Conservation (phyloP, 2,329 filamentous ascomycete genomes). For the Hymenoscyphus infarciens region DNA sequence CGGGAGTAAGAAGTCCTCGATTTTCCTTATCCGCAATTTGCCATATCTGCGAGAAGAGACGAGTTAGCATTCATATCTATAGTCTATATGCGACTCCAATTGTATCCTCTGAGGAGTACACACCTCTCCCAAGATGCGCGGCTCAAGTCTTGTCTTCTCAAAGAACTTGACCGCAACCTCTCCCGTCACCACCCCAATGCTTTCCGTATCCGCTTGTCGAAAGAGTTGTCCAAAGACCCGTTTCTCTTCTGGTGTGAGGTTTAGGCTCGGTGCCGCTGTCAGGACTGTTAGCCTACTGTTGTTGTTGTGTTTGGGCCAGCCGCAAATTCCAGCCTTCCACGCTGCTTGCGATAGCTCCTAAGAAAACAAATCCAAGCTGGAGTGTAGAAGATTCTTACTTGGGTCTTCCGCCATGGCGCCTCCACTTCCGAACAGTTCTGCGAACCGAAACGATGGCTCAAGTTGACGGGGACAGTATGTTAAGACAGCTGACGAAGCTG, state of each 20-base stretch:
- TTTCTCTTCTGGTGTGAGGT: slow-evolving; percentile 89
- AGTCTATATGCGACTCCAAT: background rate
- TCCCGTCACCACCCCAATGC: slow-evolving; percentile 88
- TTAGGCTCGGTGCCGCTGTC: slow-evolving; percentile 64
- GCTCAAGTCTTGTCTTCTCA: slow-evolving; percentile 87
- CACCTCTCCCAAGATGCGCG: slow-evolving; percentile 82
- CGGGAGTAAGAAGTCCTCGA: slow-evolving; percentile 84
- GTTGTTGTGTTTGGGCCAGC: background rate
- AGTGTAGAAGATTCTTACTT: slow-evolving; percentile 56
- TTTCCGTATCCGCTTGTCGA: slow-evolving; percentile 85
- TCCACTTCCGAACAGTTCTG: slow-evolving; percentile 19
- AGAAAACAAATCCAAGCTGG: background rate
- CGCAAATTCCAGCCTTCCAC: background rate
- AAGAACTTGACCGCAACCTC: slow-evolving; percentile 97
- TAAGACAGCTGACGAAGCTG: slow-evolving; percentile 22
- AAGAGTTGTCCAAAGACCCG: slow-evolving; percentile 91
- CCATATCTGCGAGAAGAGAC: slow-evolving; percentile 69
- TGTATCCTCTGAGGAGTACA: slow-evolving; percentile 6
- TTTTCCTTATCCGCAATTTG: slow-evolving; percentile 98
- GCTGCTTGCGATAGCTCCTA: background rate
- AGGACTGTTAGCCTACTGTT: background rate
- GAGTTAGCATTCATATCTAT: slow-evolving; percentile 24
- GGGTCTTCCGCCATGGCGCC: slow-evolving; percentile 35
- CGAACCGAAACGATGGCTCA: slow-evolving; percentile 7
- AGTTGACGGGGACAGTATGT: slow-evolving; percentile 7